Conservation (phyloP, 495 filamentous ascomycete species). For the Podospora bellae-mahoneyi region DNA sequence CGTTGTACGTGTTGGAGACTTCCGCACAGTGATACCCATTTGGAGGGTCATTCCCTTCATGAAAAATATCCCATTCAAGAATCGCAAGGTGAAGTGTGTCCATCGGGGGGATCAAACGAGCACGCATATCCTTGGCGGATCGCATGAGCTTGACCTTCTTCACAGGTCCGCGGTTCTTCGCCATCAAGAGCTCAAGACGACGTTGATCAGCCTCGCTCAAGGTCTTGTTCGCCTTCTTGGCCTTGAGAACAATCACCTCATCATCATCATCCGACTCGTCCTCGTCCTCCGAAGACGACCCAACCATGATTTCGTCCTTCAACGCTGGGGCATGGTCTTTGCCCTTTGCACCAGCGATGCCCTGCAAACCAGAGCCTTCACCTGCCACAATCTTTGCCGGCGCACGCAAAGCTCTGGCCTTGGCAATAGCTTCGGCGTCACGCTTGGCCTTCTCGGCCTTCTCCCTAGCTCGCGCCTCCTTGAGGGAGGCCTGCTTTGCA, state of each 20-base stretch:
- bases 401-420: slow-evolving; percentile 57
- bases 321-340: slow-evolving; percentile 62
- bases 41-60: slow-evolving; percentile 78
- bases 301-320: slow-evolving; percentile 85
- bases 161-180: slow-evolving; percentile 60
- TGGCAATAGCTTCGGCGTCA: slow-evolving; percentile 64
- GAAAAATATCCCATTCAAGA: slow-evolving; percentile 90
- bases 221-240: slow-evolving; percentile 37
- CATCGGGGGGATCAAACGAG: slow-evolving; percentile 84
- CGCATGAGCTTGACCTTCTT: slow-evolving; percentile 74
- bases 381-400: slow-evolving; percentile 58
- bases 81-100: slow-evolving; percentile 79
- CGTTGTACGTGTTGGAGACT: slow-evolving; percentile 72
- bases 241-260: slow-evolving; percentile 45
- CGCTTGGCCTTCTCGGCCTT: slow-evolving; percentile 69
- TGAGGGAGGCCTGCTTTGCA: slow-evolving; percentile 49
- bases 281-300: slow-evolving; percentile 72
- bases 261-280: slow-evolving; percentile 57
- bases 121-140: slow-evolving; percentile 88
- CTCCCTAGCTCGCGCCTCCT: slow-evolving; percentile 66
- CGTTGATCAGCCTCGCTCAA: slow-evolving; percentile 53
- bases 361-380: slow-evolving; percentile 73
- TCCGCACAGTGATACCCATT: slow-evolving; percentile 64
- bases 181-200: slow-evolving; percentile 44
- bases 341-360: slow-evolving; percentile 67